phyloP scores from a whole-genome alignment of 1,139 yeast species.

The Lodderomyces pseudojiufengensis region DNA sequence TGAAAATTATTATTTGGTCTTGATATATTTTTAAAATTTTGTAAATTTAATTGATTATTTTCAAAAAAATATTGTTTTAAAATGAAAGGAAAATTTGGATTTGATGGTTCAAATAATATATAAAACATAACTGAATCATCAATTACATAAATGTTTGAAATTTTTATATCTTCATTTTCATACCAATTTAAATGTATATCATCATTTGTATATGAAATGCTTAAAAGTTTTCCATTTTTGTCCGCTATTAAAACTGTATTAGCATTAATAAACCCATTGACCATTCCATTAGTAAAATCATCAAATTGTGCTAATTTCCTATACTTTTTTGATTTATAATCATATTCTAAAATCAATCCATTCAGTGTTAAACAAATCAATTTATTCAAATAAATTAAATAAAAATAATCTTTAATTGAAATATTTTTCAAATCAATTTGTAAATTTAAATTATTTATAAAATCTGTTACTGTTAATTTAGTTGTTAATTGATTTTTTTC shows the following conservation, averaged over 20 bases:
- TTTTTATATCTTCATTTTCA: conserved; percentile 23
- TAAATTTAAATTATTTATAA: conserved; percentile 24
- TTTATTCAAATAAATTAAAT: conserved; percentile 32
- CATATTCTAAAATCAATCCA: conserved; percentile 49
- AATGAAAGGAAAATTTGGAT: conserved; percentile 55
- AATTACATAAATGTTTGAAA: conserved; percentile 45
- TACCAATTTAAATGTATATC: conserved; percentile 22
- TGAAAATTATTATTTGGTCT: conserved; percentile 48
- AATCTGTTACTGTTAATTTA: conserved; percentile 27
- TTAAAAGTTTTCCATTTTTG: conserved; percentile 50
- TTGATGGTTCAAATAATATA: conserved; percentile 62
- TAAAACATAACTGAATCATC: conserved; percentile 21
- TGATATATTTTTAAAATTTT: conserved; percentile 22
- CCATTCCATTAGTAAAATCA: conserved; percentile 48
- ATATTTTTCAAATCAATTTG: conserved; percentile 41
- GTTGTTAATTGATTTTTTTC: conserved; percentile 10
- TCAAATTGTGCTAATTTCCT: conserved; percentile 19
- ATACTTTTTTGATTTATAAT: conserved; percentile 25
- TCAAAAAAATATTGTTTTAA: conserved; percentile 33
- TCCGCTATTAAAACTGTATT: conserved; percentile 48
- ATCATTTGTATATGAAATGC: conserved; percentile 35
- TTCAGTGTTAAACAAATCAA: conserved; percentile 57
- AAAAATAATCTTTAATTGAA: conserved; percentile 57
- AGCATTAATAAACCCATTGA: conserved; percentile 41
- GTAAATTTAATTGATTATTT: too few species aligned